phyloP scores from a whole-genome alignment of 1,284 basidiomycete genomes.

The Boletus putidus region DNA sequence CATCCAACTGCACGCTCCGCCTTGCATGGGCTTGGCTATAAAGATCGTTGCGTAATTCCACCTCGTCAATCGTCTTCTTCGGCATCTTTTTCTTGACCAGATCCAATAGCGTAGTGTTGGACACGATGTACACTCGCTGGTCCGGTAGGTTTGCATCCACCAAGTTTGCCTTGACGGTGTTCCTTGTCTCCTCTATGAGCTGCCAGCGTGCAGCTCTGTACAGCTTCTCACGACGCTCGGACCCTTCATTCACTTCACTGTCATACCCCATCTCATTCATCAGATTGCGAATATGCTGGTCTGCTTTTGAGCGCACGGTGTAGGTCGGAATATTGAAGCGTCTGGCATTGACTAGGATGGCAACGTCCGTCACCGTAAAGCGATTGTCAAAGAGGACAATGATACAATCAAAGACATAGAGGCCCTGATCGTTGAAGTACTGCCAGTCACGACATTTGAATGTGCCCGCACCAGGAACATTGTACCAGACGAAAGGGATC shows the following conservation, averaged over 20 bases:
- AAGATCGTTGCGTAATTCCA: background rate
- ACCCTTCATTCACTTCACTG: background rate
- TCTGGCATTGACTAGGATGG: background rate
- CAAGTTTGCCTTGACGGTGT: background rate
- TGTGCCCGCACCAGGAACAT: slow-evolving; percentile 19
- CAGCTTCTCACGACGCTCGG: background rate
- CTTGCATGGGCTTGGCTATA: slow-evolving; percentile 13
- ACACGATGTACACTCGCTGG: slow-evolving; percentile 1
- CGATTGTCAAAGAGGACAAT: slow-evolving; percentile 11
- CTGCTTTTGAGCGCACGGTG: background rate
- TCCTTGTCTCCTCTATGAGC: slow-evolving; percentile 1
- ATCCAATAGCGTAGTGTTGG: background rate
- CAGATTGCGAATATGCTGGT: background rate
- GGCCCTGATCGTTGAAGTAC: slow-evolving; percentile 21
- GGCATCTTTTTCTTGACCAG: slow-evolving; percentile 4
- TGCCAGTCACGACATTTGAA: slow-evolving; percentile 18
- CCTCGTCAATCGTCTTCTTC: slow-evolving; percentile 10
- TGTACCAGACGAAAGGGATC: slow-evolving; percentile 18
- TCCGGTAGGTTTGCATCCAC: background rate
- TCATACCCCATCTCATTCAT: background rate
- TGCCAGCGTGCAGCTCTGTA: slow-evolving; percentile 2
- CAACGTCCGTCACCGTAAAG: background rate
- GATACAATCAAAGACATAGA: slow-evolving; percentile 21
- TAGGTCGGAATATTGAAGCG: background rate
- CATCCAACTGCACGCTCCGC: background rate